Evolutionary conservation across 2,329 filamentous ascomycete species (phyloP), one percentile per base, ranked within the genome.

Genomic region (Fusarium chuoi): DNA sequence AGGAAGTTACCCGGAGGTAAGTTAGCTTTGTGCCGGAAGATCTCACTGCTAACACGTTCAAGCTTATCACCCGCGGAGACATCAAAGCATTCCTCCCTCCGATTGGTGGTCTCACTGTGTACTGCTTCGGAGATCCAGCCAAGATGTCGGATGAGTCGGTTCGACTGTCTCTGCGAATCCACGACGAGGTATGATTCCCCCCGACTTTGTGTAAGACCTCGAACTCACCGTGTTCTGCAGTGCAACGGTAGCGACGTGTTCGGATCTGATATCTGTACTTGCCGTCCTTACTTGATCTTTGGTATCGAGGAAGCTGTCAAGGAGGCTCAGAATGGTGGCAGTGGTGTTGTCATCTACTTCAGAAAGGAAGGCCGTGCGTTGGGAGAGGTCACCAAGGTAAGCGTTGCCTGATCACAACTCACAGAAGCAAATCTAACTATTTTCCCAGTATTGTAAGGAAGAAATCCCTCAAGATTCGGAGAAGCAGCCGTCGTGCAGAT

Each of bases 211-310:
- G 22, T 22, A 11, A n/a, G 33, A 42, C 24, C 62, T 39, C 42
- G n/a, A 42, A n/a, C 33, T 44, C 17, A 58, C 59, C 70, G 77
- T 51, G 75, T 51, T 24, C 61, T 44, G 24, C 66, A 89, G 86
- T 98, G 96, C 84, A 98, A 98, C 80, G 96, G 96, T 65, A 97
- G 94, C 81, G 96, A 99, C 83, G 96, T 98, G 48, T 99, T 98
- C 82, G 95, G 96, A 68, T 98, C 95, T 26, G 96, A 99, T 81
- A 99, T 98, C 79, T 98, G 96, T 85, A 98, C 96, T 17, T 98
- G 96, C 83, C 90, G 94, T 64, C 96, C 96, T 22, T 98, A 98
- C 81, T 90, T 98, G 65, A 97, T 97, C 79, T 98, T 97, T 81
- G 96, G 96, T 70, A 97, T 99, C 70, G 95, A 98, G 79, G 96